A percentile compares a stretch with the other conserved stretches of the same genome.
Conservation (phyloP, 2,329 filamentous ascomycete genomes). For the Dryadomyces quercus-mongolicae region DNA sequence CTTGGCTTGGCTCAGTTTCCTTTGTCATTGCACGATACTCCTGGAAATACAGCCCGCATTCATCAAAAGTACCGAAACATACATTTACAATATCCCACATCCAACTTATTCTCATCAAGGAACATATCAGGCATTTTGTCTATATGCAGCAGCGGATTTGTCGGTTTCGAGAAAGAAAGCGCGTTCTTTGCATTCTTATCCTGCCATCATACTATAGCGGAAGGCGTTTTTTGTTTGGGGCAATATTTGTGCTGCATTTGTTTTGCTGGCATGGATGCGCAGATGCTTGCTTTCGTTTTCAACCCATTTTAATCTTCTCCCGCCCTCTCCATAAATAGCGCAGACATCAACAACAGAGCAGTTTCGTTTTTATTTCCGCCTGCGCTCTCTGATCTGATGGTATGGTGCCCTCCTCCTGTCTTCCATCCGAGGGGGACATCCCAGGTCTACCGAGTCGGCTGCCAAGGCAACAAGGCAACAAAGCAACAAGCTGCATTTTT, state of each 20-base stretch:
- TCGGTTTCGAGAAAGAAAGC: neutral
- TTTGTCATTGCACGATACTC: slow-evolving; percentile 1
- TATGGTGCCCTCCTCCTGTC: neutral
- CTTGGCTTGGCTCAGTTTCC: neutral
- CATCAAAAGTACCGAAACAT: neutral
- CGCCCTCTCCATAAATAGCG: neutral
- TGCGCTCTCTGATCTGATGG: neutral
- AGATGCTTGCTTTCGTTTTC: slow-evolving; percentile 1
- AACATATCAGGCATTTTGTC: neutral
- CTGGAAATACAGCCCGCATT: neutral
- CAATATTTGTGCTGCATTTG: slow-evolving; percentile 1
- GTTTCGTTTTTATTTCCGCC: neutral
- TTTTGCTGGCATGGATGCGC: slow-evolving; percentile 3
- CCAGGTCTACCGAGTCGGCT: neutral
- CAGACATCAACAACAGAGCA: neutral
- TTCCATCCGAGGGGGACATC: too few species aligned
- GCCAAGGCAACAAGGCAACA: too few species aligned
- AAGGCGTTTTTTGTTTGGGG: slow-evolving; percentile 11
- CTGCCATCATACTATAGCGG: slow-evolving; percentile 11
- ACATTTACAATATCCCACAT: neutral
- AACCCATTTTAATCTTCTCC: neutral
- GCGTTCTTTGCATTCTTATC: slow-evolving; percentile 1
- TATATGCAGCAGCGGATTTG: slow-evolving; percentile 1
- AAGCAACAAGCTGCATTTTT: too few species aligned
- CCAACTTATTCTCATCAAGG: neutral